Conservation (phyloP, 441 rosid genomes). For the Hura crepitans region DNA sequence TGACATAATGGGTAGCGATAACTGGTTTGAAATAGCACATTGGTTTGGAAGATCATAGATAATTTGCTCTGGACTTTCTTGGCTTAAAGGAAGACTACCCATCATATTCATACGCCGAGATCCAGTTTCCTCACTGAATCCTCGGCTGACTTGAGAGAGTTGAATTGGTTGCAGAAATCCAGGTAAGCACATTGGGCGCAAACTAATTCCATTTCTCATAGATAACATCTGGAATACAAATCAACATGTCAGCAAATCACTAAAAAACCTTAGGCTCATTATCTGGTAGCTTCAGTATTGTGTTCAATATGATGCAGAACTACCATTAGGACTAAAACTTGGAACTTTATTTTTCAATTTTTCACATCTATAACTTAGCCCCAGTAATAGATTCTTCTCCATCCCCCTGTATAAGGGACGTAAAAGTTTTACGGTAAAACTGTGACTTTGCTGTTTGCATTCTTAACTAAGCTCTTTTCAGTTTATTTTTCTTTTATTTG, state of each 20-base stretch:
- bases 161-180: conserved; percentile 53
- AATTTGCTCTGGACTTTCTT: conserved; percentile 31
- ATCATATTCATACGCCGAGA: conserved; percentile 30
- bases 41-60: conserved; percentile 36
- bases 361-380: no score
- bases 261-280: not conserved
- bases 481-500: no score
- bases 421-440: no score
- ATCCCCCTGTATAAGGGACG: no score
- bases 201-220: conserved; percentile 65
- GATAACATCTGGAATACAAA: conserved; percentile 56
- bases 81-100: conserved; percentile 28
- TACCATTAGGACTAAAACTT: no score
- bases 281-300: not conserved
- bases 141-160: conserved; percentile 34
- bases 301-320: not conserved
- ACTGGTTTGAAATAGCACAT: conserved; percentile 30
- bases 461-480: not conserved
- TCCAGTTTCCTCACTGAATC: conserved; percentile 32
- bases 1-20: conserved; percentile 34
- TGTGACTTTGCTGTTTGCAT: not conserved
- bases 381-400: no score
- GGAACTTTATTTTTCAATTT: no score
- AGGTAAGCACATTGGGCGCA: conserved; percentile 60
- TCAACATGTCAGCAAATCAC: conserved; percentile 19